Conservation (phyloP, 2,329 filamentous ascomycete genomes). For the Thelonectria discophora region DNA sequence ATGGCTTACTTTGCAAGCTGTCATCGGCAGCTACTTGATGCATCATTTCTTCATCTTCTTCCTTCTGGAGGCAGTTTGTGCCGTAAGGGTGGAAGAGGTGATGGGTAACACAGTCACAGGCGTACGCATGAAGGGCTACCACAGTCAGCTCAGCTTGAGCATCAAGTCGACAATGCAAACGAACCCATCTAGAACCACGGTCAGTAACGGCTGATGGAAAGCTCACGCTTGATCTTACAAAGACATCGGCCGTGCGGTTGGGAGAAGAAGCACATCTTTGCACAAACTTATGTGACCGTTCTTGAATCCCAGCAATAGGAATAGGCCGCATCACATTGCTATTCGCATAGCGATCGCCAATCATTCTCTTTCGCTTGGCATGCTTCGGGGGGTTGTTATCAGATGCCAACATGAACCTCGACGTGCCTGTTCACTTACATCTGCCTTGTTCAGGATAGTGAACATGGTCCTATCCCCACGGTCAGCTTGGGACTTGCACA, state of each 20-base stretch:
- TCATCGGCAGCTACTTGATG: conserved; percentile 73
- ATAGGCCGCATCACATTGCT: conserved; percentile 68
- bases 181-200: conserved; percentile 42
- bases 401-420: neutral
- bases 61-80: conserved; percentile 64
- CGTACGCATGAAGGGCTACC: conserved; percentile 68
- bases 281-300: conserved; percentile 65
- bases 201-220: conserved; percentile 19
- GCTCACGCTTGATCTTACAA: conserved; percentile 54
- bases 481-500: conserved; percentile 11
- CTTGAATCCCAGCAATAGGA: conserved; percentile 65
- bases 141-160: conserved; percentile 35
- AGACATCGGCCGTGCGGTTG: conserved; percentile 64
- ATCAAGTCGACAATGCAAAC: conserved; percentile 10
- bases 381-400: conserved; percentile 55
- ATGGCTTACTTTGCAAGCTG: conserved; percentile 68
- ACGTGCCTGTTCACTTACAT: conserved; percentile 49
- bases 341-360: conserved; percentile 75
- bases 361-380: conserved; percentile 67
- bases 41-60: conserved; percentile 71
- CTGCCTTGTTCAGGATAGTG: conserved; percentile 62
- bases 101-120: conserved; percentile 74
- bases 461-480: conserved; percentile 63
- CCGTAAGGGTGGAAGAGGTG: conserved; percentile 75
- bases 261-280: conserved; percentile 58